Evolutionary conservation across 2,329 filamentous ascomycete genomes (phyloP), one percentile per base, ranked within the genome.

Genomic region (Aspergillus chevalieri): DNA sequence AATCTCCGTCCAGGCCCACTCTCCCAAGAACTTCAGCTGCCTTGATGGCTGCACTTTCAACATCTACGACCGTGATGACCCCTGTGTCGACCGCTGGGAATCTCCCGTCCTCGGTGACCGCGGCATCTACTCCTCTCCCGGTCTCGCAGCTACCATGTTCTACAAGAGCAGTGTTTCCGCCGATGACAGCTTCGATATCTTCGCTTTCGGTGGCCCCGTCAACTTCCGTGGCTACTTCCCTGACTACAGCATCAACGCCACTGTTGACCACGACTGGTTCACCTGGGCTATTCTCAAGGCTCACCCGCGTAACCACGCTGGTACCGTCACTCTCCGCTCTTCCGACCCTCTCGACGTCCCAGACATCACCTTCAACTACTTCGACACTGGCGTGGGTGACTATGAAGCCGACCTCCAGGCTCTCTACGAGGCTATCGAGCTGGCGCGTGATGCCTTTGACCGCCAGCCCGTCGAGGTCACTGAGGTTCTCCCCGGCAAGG

Each of bases 341-440:
- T 68, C 77, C 0, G 78, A 88, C 60, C 84, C 85, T 0, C 78
- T 80, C 1, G 84, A 87, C 47, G 70, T 75, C 3, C 85, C 86
- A 0, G 64, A 78, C 5, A 85, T 88, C 55, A 71, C 72, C 45
- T 86, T 83, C 70, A 80, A 82, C 64, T 84, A 77, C 65, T 84
- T 67, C 39, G 69, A 62, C 21, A 70, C 68, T 36, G 68, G 72
- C 3, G 66, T 66, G 0, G 66, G 69, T 2, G 67, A 68, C 0
- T 67, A 72, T 30, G 73, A 81, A 43, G 60, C 79, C 7, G 76
- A 81, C 54, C 65, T 78, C 5, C 58, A 71, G 43, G 79, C 81
- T 0, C 55, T 83, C 12, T 70, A 73, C 28, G 82, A 86, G 58
- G 79, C 75, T 1, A 67, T 86, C 44, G 59, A 74, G 48, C 74